These are phyloP conservation scores for Colletotrichum spinosum DNA, from an alignment of 2,329 filamentous ascomycete species.

Conservation along the genomic window DNA sequence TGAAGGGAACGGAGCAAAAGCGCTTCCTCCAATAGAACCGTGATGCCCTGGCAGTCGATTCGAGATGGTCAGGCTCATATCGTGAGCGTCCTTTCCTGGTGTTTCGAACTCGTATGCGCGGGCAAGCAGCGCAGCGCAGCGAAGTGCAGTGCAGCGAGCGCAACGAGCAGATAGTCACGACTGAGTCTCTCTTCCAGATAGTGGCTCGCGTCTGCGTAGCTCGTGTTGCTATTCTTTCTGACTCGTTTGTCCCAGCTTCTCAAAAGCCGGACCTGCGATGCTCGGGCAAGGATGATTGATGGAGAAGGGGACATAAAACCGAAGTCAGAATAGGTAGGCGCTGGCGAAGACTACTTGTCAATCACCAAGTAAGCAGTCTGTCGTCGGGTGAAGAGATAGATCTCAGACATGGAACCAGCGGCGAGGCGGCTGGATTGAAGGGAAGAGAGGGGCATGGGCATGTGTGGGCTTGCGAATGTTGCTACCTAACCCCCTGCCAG, in stretches of 20 bases:
- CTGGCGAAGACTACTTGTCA: constrained; percentile 23
- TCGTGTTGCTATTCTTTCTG: neutral
- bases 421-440: constrained; percentile 11
- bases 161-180: neutral
- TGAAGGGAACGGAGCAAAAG: constrained; percentile 28
- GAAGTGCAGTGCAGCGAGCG: neutral
- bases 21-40: constrained; percentile 29
- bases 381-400: constrained; percentile 16
- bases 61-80: constrained; percentile 36
- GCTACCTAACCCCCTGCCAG: constrained; percentile 5
- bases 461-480: constrained; percentile 18
- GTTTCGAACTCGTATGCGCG: too few species aligned
- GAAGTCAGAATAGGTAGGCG: neutral
- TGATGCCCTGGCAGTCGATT: constrained; percentile 32
- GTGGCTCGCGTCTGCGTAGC: constrained; percentile 3
- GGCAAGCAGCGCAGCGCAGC: too few species aligned
- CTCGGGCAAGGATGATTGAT: constrained; percentile 16
- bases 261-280: constrained; percentile 1
- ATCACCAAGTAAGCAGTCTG: constrained; percentile 12
- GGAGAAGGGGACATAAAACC: constrained; percentile 12
- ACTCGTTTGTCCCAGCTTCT: neutral
- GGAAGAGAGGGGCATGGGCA: constrained; percentile 3
- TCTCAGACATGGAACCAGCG: constrained; percentile 20
- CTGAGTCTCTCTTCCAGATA: neutral
- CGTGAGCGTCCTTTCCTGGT: constrained; percentile 8